A percentile compares a stretch with the other conserved stretches of the same genome.
Evolutionary conservation across 2,329 filamentous ascomycete species (phyloP).

Genomic region (Knufia fluminis): DNA sequence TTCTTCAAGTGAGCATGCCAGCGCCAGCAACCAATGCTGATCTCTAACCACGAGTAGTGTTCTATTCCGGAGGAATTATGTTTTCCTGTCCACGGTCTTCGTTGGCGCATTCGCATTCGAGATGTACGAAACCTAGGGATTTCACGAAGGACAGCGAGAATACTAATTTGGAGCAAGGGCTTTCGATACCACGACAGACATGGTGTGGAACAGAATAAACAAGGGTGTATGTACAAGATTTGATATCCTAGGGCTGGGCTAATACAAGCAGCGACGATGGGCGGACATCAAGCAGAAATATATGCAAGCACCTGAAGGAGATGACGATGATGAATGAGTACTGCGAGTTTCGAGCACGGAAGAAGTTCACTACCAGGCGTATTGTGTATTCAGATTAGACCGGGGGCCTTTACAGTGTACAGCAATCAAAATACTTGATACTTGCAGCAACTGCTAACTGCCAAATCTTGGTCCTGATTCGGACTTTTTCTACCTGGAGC

Average conservation of each 20-base stretch:
- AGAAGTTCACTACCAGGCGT: too few species aligned
- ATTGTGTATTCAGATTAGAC: background rate
- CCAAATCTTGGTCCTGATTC: too few species aligned
- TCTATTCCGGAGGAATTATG: conserved; percentile 75
- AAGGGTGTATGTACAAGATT: conserved; percentile 62
- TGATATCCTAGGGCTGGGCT: background rate
- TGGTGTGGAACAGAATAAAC: conserved; percentile 82
- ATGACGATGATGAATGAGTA: conserved; percentile 27
- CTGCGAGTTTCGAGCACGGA: too few species aligned
- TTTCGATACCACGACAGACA: conserved; percentile 72
- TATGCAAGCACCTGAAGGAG: conserved; percentile 61
- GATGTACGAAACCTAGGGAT: conserved; percentile 56
- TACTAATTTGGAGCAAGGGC: conserved; percentile 44
- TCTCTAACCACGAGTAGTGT: conserved; percentile 46
- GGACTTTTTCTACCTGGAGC: too few species aligned
- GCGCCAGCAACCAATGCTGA: background rate
- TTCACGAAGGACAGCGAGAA: background rate
- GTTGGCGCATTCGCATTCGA: conserved; percentile 81
- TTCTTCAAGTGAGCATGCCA: conserved; percentile 51
- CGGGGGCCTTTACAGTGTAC: background rate
- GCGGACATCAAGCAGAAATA: conserved; percentile 96
- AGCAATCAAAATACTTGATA: background rate
- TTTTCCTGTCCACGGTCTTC: conserved; percentile 84
- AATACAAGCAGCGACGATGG: conserved; percentile 75
- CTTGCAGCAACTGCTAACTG: background rate